Conservation (phyloP, 495 filamentous ascomycete genomes). For the Polyplosphaeria fusca region DNA sequence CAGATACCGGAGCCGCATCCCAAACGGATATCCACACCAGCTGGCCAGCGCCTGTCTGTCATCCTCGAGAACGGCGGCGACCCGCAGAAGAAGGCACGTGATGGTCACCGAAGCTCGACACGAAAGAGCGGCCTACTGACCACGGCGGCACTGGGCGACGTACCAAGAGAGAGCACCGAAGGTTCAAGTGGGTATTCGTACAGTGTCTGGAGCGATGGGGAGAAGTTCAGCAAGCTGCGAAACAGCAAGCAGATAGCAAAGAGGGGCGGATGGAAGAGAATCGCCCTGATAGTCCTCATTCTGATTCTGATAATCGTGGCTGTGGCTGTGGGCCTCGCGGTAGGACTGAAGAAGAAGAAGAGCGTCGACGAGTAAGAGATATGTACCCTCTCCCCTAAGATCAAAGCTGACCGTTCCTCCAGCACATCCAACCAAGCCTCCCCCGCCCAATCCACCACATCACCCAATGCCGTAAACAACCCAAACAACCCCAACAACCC, state of each 20-base stretch:
- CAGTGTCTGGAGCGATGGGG: slow-evolving; percentile 31
- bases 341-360: slow-evolving; percentile 31
- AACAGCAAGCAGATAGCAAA: slow-evolving; percentile 33
- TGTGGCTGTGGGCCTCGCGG: slow-evolving; percentile 24
- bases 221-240: slow-evolving; percentile 18
- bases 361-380: slow-evolving; percentile 8
- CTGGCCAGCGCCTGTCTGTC: slow-evolving; percentile 37
- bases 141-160: slow-evolving; percentile 9
- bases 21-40: slow-evolving; percentile 37
- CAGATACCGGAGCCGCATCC: slow-evolving; percentile 9
- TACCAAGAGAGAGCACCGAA: slow-evolving; percentile 28
- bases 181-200: slow-evolving; percentile 21
- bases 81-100: slow-evolving; percentile 14
- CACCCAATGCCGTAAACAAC: slow-evolving; percentile 1
- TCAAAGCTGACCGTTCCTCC: not conserved
- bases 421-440: not conserved
- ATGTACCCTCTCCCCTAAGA: not conserved
- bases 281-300: slow-evolving; percentile 21
- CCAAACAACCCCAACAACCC: not conserved
- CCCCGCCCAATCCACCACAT: not conserved
- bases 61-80: slow-evolving; percentile 35
- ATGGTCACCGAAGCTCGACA: slow-evolving; percentile 16
- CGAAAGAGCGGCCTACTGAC: slow-evolving; percentile 14
- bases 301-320: slow-evolving; percentile 22
- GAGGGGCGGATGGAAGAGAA: slow-evolving; percentile 37